Evolutionary conservation across 805 yeast species (phyloP).

Genomic region (Scheffersomyces coipomensis): DNA sequence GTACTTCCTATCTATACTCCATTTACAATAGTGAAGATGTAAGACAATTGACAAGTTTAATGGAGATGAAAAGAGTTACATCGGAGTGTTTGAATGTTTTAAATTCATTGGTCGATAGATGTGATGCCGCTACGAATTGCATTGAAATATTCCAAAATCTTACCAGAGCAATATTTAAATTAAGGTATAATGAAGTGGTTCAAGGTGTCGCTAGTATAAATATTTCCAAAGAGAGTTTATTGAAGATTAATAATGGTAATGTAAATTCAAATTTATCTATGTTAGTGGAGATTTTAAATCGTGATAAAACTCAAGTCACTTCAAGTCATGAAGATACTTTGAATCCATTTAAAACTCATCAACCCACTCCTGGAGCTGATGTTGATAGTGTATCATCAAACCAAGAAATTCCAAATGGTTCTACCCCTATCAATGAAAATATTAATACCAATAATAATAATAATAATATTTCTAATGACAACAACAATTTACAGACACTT

Average conservation of each 20-base stretch:
- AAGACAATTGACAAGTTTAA: slow-evolving; percentile 42
- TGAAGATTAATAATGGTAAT: slow-evolving; percentile 29
- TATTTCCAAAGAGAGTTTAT: slow-evolving; percentile 18
- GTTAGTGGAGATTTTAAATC: slow-evolving; percentile 32
- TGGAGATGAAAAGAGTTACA: slow-evolving; percentile 47
- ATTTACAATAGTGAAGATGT: slow-evolving; percentile 67
- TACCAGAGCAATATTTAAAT: slow-evolving; percentile 65
- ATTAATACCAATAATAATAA: not conserved
- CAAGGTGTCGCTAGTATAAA: slow-evolving; percentile 9
- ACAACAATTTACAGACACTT: not conserved
- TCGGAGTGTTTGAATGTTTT: slow-evolving; percentile 57
- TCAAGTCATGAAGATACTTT: slow-evolving; percentile 3
- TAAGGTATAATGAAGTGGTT: slow-evolving; percentile 45
- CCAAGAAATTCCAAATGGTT: not conserved
- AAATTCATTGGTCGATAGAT: slow-evolving; percentile 59
- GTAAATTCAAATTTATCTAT: slow-evolving; percentile 37
- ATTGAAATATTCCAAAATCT: slow-evolving; percentile 69
- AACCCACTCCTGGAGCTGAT: not conserved
- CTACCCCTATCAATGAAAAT: not conserved
- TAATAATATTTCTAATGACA: not conserved
- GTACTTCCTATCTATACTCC: slow-evolving; percentile 77
- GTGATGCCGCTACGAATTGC: slow-evolving; percentile 78
- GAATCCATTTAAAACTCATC: slow-evolving; percentile 4
- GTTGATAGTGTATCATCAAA: not conserved
- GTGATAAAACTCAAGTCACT: slow-evolving; percentile 5